These are phyloP conservation scores for Phytophthora citricola DNA, from an alignment of 352 stramenopile genomes.

Conservation along the genomic window DNA sequence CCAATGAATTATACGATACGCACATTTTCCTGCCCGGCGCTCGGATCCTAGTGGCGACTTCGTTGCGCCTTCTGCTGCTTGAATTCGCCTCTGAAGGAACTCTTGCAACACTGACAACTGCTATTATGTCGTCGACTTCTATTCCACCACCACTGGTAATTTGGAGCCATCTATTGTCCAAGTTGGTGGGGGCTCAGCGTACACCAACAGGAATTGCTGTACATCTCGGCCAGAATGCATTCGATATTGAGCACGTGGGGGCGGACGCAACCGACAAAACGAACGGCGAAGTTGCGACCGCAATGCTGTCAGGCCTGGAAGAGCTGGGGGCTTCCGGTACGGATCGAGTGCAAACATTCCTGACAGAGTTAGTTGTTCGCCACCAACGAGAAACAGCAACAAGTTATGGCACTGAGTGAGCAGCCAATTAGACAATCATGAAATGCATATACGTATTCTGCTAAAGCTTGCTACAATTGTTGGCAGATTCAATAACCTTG, in stretches of 20 bases:
- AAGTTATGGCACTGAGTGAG: conserved; percentile 26
- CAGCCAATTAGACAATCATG: conserved; percentile 6
- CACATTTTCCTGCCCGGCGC: conserved; percentile 75
- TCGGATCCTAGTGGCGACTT: conserved; percentile 77
- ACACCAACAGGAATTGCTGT: conserved; percentile 30
- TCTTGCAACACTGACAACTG: conserved; percentile 36
- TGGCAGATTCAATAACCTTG: background rate
- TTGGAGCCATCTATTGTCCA: conserved; percentile 37
- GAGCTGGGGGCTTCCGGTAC: conserved; percentile 25
- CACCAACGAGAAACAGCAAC: conserved; percentile 37
- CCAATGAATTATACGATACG: conserved; percentile 81
- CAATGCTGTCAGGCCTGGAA: conserved; percentile 30
- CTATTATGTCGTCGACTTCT: conserved; percentile 41
- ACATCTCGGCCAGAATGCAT: conserved; percentile 24
- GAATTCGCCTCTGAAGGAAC: conserved; percentile 40
- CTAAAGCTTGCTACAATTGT: conserved; percentile 6
- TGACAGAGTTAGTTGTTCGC: conserved; percentile 33
- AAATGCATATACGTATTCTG: conserved; percentile 18
- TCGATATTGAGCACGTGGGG: conserved; percentile 17
- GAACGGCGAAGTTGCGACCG: conserved; percentile 27
- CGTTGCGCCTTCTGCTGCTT: conserved; percentile 68
- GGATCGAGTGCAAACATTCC: conserved; percentile 32
- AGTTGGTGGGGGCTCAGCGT: conserved; percentile 32
- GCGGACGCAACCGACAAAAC: conserved; percentile 18
- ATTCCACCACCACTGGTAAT: conserved; percentile 36